phyloP scores from a whole-genome alignment of 2,329 filamentous ascomycete genomes.

The Aspergillus proliferans region DNA sequence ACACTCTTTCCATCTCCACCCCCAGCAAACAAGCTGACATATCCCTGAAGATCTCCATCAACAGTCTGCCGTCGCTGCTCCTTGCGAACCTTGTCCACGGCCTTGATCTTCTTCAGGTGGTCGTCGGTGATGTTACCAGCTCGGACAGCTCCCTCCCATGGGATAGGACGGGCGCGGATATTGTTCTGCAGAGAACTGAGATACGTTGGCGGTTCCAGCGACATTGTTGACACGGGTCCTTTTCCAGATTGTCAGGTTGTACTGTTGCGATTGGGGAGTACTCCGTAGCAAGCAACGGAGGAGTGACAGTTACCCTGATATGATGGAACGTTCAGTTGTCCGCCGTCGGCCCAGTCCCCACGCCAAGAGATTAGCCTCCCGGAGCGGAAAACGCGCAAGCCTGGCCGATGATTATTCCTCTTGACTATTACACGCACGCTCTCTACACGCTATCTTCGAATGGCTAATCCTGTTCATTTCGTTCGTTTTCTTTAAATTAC shows the following conservation, averaged over 20 bases:
- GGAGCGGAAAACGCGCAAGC: not conserved
- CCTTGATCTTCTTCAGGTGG: slow-evolving; percentile 91
- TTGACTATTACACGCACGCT: not conserved
- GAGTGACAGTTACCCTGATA: not conserved
- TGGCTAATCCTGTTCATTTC: not conserved
- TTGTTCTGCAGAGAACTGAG: slow-evolving; percentile 87
- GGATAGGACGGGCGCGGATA: slow-evolving; percentile 90
- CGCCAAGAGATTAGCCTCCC: not conserved
- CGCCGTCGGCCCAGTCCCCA: not conserved
- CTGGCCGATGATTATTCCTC: not conserved
- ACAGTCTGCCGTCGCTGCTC: slow-evolving; percentile 81
- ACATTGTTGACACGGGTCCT: slow-evolving; percentile 53
- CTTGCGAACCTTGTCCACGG: slow-evolving; percentile 91
- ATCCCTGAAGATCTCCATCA: slow-evolving; percentile 71
- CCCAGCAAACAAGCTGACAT: slow-evolving; percentile 74
- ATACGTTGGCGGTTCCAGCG: slow-evolving; percentile 85
- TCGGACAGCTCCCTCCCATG: slow-evolving; percentile 93
- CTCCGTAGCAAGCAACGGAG: slow-evolving; percentile 2
- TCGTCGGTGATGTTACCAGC: slow-evolving; percentile 89
- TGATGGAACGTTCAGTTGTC: not conserved
- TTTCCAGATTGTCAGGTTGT: not conserved
- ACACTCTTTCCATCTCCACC: slow-evolving; percentile 61
- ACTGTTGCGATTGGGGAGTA: too few species aligned
- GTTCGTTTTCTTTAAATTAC: not conserved
- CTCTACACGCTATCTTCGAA: not conserved